phyloP scores from a whole-genome alignment of 169 alveolate genomes.

The Plasmodium malariae region DNA sequence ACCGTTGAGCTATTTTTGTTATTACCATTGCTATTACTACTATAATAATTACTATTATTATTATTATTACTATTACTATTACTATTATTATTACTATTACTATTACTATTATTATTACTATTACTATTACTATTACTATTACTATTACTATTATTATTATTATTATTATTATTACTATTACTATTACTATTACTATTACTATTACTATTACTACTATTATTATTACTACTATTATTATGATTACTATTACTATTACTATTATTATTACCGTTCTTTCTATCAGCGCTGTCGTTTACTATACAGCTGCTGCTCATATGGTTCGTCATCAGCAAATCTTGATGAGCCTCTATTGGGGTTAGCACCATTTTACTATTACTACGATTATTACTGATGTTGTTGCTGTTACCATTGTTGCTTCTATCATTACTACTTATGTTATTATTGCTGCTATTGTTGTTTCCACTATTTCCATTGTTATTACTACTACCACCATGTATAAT shows the following conservation, averaged over 20 bases:
- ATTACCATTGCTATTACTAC: not conserved
- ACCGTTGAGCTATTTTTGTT: not conserved
- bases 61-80: not conserved
- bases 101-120: not conserved
- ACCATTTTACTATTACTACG: not conserved
- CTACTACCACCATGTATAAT: no score
- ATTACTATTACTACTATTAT: not conserved
- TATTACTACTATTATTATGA: not conserved
- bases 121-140: not conserved
- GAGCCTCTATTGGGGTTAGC: not conserved
- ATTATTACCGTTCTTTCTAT: not conserved
- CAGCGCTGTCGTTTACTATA: not conserved
- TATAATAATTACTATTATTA: not conserved
- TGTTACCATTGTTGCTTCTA: no score
- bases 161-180: constrained; percentile 1
- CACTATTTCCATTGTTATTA: no score
- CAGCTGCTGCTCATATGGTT: not conserved
- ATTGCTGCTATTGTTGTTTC: no score
- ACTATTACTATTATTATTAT: not conserved
- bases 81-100: not conserved
- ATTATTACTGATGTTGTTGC: no score
- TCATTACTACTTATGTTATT: no score
- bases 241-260: not conserved
- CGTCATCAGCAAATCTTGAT: constrained; percentile 13
- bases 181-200: not conserved